Conservation (phyloP, 1,139 yeast species). For the Lodderomyces oxycetoniae region DNA sequence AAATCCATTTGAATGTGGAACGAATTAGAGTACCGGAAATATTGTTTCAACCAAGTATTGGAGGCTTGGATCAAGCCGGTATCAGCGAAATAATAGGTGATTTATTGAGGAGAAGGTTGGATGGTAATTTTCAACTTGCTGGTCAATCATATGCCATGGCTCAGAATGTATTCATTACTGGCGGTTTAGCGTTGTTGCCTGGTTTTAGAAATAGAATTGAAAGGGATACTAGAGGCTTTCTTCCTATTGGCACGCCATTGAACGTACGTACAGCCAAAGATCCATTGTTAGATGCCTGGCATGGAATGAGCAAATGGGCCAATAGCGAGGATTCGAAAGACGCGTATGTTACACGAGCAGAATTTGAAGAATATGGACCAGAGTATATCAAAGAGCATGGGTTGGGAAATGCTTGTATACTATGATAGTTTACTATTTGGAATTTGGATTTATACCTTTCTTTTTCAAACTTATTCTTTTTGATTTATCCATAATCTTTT, state of each 20-base stretch:
- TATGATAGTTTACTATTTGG: conserved; percentile 14
- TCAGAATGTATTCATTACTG: conserved; percentile 73
- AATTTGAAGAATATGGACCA: conserved; percentile 84
- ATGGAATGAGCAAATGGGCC: conserved; percentile 87
- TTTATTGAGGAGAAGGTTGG: conserved; percentile 56
- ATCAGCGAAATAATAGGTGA: conserved; percentile 71
- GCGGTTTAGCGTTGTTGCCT: conserved; percentile 70
- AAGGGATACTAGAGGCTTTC: conserved; percentile 60
- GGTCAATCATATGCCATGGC: conserved; percentile 53
- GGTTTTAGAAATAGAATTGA: conserved; percentile 63
- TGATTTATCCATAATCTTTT: conserved; percentile 66
- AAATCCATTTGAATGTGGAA: conserved; percentile 84
- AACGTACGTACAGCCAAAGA: conserved; percentile 60
- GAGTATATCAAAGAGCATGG: conserved; percentile 88
- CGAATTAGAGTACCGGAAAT: conserved; percentile 91
- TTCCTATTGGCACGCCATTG: conserved; percentile 67
- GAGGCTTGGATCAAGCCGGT: conserved; percentile 96
- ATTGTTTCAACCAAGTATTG: conserved; percentile 88
- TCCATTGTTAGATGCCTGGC: conserved; percentile 83
- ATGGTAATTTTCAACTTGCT: conserved; percentile 45
- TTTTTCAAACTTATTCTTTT: conserved; percentile 68
- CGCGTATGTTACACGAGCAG: conserved; percentile 58
- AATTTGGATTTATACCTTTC: conserved; percentile 73
- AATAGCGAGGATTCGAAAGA: conserved; percentile 38
- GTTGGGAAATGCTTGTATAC: conserved; percentile 55